Conservation (phyloP, 2,329 filamentous ascomycete genomes). For the Bipolaris oryzae region DNA sequence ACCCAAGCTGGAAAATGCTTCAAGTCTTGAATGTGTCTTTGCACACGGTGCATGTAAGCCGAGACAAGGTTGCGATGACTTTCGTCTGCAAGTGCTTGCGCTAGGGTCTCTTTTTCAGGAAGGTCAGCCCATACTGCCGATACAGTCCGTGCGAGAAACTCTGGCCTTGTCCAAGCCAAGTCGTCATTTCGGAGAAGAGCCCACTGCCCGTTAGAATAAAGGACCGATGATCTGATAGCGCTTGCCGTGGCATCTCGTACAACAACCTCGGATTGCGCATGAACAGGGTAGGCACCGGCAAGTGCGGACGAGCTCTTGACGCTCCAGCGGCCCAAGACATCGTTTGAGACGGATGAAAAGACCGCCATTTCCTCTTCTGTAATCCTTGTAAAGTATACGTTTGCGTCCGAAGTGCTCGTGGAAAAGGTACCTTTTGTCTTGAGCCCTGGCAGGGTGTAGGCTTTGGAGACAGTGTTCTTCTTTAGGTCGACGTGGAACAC, state of each 20-base stretch:
- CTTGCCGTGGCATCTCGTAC: constrained; percentile 70
- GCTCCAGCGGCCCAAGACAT: constrained; percentile 76
- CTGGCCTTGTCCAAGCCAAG: constrained; percentile 77
- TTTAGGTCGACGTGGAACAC: constrained; percentile 83
- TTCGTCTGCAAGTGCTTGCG: constrained; percentile 82
- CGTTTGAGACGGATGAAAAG: constrained; percentile 76
- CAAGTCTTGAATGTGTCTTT: constrained; percentile 79
- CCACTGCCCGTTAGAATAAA: constrained; percentile 74
- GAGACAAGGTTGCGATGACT: constrained; percentile 77
- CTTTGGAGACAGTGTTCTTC: constrained; percentile 71
- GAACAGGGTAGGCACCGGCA: constrained; percentile 56
- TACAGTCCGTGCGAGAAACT: constrained; percentile 79
- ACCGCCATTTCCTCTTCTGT: constrained; percentile 75
- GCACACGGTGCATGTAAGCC: constrained; percentile 88
- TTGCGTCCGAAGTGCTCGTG: constrained; percentile 75
- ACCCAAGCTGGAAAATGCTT: constrained; percentile 77
- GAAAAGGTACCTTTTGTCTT: constrained; percentile 76
- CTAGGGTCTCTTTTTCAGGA: constrained; percentile 73
- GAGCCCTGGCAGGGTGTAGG: constrained; percentile 77
- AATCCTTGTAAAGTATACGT: constrained; percentile 87
- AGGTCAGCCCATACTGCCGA: constrained; percentile 82
- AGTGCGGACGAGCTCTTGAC: constrained; percentile 53
- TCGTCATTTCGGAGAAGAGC: constrained; percentile 82
- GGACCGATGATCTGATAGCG: constrained; percentile 77
- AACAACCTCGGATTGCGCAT: constrained; percentile 82